Evolutionary conservation across 208 protist species (phyloP).

Genomic region (Trypanosoma caninum): DNA sequence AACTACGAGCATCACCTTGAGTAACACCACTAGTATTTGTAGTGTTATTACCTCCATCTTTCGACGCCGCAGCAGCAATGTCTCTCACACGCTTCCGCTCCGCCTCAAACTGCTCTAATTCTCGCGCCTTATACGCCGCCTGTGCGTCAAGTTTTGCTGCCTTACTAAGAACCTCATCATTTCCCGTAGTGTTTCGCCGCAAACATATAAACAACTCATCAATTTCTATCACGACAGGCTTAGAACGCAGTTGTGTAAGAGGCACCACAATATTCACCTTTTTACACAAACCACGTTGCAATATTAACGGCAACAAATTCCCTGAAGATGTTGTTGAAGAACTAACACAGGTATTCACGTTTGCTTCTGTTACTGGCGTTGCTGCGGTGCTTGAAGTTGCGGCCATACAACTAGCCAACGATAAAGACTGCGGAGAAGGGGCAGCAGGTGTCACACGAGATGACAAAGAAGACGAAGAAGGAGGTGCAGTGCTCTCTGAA

Average conservation of each 20-base stretch:
- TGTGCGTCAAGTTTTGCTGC: conserved; percentile 38
- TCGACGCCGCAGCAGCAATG: conserved; percentile 1
- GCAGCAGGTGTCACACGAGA: conserved; percentile 5
- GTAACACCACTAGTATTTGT: background rate
- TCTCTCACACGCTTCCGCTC: conserved; percentile 57
- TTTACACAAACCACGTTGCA: conserved; percentile 81
- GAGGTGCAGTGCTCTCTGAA: conserved; percentile 2
- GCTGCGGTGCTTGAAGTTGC: conserved; percentile 6
- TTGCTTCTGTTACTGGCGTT: too few species aligned
- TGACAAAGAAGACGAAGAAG: background rate
- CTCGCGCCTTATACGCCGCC: conserved; percentile 47
- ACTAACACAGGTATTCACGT: too few species aligned
- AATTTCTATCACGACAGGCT: conserved; percentile 80
- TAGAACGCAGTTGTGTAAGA: conserved; percentile 67
- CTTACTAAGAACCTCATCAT: conserved; percentile 29
- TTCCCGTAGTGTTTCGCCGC: conserved; percentile 10
- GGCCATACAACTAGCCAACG: conserved; percentile 2
- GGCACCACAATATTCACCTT: conserved; percentile 74
- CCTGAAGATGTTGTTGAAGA: too few species aligned
- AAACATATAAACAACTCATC: conserved; percentile 76
- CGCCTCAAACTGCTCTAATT: conserved; percentile 68
- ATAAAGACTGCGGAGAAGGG: background rate
- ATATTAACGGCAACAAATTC: conserved; percentile 26
- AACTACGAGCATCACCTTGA: background rate
- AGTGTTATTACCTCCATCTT: background rate